Evolutionary conservation across 1,284 basidiomycete genomes (phyloP).

Genomic region (Cerrena zonata): DNA sequence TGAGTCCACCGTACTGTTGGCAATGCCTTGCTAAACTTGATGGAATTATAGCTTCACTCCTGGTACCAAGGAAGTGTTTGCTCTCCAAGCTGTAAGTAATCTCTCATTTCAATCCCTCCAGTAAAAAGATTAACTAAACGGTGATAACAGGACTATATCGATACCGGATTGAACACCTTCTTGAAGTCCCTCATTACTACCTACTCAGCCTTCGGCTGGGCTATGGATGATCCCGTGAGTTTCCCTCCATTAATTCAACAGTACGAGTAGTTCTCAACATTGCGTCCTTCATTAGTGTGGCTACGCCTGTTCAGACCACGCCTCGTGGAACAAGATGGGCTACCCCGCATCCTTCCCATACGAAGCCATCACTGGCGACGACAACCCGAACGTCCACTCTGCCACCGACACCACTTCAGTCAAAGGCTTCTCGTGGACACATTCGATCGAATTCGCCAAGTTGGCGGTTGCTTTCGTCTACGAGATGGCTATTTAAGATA

Average conservation of each 20-base stretch:
- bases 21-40: not conserved
- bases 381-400: slow-evolving; percentile 51
- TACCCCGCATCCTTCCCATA: slow-evolving; percentile 41
- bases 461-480: slow-evolving; percentile 48
- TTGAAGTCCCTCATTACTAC: slow-evolving; percentile 33
- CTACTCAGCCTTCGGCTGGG: slow-evolving; percentile 36
- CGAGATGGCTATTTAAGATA: slow-evolving; percentile 26
- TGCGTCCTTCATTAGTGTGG: slow-evolving; percentile 28
- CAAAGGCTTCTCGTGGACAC: slow-evolving; percentile 50
- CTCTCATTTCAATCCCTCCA: not conserved
- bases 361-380: slow-evolving; percentile 36
- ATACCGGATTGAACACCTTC: slow-evolving; percentile 36
- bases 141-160: slow-evolving; percentile 44
- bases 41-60: slow-evolving; percentile 38
- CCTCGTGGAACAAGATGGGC: slow-evolving; percentile 40
- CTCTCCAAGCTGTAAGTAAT: slow-evolving; percentile 40
- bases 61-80: slow-evolving; percentile 55
- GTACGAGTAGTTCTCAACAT: not conserved
- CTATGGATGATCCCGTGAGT: slow-evolving; percentile 39
- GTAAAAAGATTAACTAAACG: not conserved
- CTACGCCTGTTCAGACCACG: slow-evolving; percentile 41
- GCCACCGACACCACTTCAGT: slow-evolving; percentile 32
- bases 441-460: slow-evolving; percentile 49
- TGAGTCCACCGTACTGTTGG: not conserved
- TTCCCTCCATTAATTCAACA: too few relatives aligned